phyloP scores from a whole-genome alignment of 371 early-diverging fungal genomes.

The Smittium culicis region DNA sequence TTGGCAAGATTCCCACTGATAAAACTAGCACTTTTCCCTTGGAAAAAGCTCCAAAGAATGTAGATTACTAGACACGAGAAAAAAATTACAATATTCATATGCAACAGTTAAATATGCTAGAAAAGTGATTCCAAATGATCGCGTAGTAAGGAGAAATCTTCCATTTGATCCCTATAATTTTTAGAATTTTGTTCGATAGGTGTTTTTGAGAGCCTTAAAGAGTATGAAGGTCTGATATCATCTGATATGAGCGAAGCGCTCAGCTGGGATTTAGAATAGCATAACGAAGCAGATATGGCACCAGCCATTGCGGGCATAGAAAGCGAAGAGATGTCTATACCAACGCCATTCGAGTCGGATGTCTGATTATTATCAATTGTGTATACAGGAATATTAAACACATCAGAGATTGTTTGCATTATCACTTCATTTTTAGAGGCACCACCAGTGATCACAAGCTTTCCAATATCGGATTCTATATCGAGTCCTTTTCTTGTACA shows the following conservation, averaged over 20 bases:
- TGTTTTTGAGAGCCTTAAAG: not conserved
- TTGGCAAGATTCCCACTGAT: no score
- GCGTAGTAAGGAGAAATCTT: not conserved
- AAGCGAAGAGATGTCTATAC: not conserved
- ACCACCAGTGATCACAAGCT: conserved; percentile 58
- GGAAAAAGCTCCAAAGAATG: no score
- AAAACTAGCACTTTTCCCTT: no score
- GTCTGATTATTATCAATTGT: conserved; percentile 11
- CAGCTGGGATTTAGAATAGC: not conserved
- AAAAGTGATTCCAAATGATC: not conserved
- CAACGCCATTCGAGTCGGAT: not conserved
- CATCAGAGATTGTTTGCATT: conserved; percentile 46
- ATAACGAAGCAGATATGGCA: not conserved
- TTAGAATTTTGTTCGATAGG: not conserved
- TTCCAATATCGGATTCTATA: conserved; percentile 14
- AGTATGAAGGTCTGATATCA: no score
- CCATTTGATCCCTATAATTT: not conserved
- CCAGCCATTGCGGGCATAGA: not conserved
- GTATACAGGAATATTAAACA: conserved; percentile 53
- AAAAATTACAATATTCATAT: no score
- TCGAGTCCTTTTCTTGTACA: conserved; percentile 16
- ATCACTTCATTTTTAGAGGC: conserved; percentile 46
- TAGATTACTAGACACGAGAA: no score
- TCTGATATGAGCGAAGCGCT: no score
- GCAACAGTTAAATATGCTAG: no score